Percentiles rank a stretch among this genome's conserved stretches.
Conservation (phyloP, 192 early-diverging fungal species). For the Tieghemiomyces parasiticus region DNA sequence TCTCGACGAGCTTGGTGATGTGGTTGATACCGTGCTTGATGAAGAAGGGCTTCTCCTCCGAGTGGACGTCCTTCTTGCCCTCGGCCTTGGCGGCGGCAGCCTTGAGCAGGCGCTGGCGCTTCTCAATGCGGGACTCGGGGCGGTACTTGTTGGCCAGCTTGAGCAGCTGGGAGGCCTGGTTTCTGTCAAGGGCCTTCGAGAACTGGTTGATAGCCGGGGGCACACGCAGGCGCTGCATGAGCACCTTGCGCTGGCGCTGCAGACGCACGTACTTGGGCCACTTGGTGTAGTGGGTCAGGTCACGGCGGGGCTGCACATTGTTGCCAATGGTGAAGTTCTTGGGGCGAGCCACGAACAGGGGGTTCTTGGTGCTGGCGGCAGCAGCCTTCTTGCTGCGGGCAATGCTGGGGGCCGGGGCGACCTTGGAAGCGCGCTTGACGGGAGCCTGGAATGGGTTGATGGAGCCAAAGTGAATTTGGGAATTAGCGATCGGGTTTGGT, state of each 20-base stretch:
- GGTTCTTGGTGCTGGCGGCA: constrained; percentile 55
- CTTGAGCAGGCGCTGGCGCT: constrained; percentile 79
- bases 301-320: constrained; percentile 89
- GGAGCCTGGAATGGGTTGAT: constrained; percentile 17
- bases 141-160: constrained; percentile 98
- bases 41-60: constrained; percentile 81
- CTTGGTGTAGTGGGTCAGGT: constrained; percentile 94
- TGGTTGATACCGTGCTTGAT: constrained; percentile 99
- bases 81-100: constrained; percentile 82
- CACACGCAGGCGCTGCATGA: constrained; percentile 97
- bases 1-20: constrained; percentile 93
- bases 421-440: constrained; percentile 53
- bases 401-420: constrained; percentile 76
- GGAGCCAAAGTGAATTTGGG: background rate
- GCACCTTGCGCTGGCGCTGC: constrained; percentile 96
- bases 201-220: constrained; percentile 99
- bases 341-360: constrained; percentile 86
- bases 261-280: constrained; percentile 99
- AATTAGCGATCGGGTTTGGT: background rate
- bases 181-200: constrained; percentile 94
- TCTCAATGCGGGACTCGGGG: constrained; percentile 93
- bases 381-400: constrained; percentile 51
- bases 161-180: constrained; percentile 97
- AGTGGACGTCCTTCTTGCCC: constrained; percentile 65
- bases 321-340: constrained; percentile 95